Evolutionary conservation across 106 monocot genomes (phyloP), one percentile per base, ranked within the genome.

Genomic region (Platanthera guangdongensis): DNA sequence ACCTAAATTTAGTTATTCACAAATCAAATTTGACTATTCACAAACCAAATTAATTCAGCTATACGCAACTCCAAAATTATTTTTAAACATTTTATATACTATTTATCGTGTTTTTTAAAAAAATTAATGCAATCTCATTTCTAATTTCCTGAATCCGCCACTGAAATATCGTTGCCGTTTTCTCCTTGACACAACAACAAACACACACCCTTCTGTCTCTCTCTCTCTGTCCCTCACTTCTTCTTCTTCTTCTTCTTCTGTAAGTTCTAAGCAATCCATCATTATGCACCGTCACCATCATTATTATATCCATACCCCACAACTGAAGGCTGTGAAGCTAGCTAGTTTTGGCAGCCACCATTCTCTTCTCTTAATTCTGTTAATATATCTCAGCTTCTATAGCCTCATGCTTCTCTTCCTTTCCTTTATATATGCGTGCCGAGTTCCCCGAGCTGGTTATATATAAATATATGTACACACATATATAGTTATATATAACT

Each of bases 241-340:
- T 39, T 60, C 28, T 51, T 19, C 60, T 12, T 74, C 39, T 39
- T 51, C n/a, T 75, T 67, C 76, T 89, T 80, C 76, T 81, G 85
- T 80, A 49, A 70, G 75, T 81, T 86, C 80, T 84, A 91, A 85
- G 90, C 90, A 91, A 91, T n/a, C 80, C 80, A 25, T 75, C 55
- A 80, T 64, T 82, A 75, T 50, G 74, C 87, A 80, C 80, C 80
- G 77, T 84, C 74, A 82, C 57, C 51, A 80, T 77, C 52, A 59
- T 77, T 70, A 39, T 39, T 39, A 39, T 39, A 70, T 54, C 76
- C 57, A 49, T 19, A 57, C 57, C 72, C 39, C 74, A 74, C 50
- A 25, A 25, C 25, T 25, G 84, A 60, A 60, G 25, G 25, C 25
- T 25, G 25, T 60, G 19, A 74, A 81, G 39, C 39, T 39, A 39